Evolutionary conservation across 2,329 filamentous ascomycete species (phyloP), one percentile per base, ranked within the genome.

Genomic region (Rhynchosporium graminicola): DNA sequence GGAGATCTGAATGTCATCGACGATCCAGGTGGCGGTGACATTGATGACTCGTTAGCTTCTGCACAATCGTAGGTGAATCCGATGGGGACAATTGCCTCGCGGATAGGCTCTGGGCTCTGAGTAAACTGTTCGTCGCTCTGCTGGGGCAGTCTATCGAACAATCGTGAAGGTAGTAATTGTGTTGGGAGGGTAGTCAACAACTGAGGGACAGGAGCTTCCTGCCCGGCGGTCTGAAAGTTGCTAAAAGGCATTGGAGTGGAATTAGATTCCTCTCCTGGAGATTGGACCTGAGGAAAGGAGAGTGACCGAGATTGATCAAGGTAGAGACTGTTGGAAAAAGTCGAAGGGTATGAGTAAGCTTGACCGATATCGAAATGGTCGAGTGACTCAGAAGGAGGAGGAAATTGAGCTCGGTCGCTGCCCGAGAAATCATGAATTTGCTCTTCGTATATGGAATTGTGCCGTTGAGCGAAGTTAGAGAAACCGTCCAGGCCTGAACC

Each of bases 1-100:
- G 72, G 70, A 4, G 69, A 68, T 40, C 68, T 74, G 65, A 74
- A 73, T 0, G 67, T 63, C 12, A 65, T 64, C 6, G 71, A 65
- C 10, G 70, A 64, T 28, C 64, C 60, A 56, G 72, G 71, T 46
- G 72, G 72, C 42, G 72, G 72, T 9, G 69, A 69, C 4, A 57
- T 42, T 8, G 67, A 67, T 43, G 63, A 59, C 51, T 64, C 60
- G 3, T 65, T 62, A 15, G 67, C 66, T 31, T 67, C 65, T 40
- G 65, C 58, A 42, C 65, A 63, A 7, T 70, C 67, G 36, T 66
- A 68, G 33, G 63, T 67, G 59, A 70, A 70, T 4, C 58, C 68
- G 52, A 66, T 63, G 1, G 63, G 42, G 9, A 61, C 29, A 15
- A 63, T 56, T 29, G 65, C 38, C 12, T 65, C 63, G 60, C 58